A percentile compares a stretch with the other conserved stretches of the same genome.
Evolutionary conservation across 1,139 yeast genomes (phyloP).

Genomic region (Williopsis jadinii): DNA sequence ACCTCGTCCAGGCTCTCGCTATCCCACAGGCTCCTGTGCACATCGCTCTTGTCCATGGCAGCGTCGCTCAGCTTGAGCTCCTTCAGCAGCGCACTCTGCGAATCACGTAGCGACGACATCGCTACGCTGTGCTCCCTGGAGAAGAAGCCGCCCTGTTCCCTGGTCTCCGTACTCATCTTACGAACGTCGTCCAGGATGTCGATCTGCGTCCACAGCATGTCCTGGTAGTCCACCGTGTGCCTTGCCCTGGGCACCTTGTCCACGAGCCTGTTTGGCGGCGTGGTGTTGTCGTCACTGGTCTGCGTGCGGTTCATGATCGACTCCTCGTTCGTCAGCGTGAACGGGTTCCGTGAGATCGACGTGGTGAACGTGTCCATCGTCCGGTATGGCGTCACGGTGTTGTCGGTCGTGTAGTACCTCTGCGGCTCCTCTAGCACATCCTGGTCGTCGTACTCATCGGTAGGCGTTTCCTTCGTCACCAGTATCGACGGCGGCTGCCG

Average conservation of each 20-base stretch:
- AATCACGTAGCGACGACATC: slow-evolving; percentile 45
- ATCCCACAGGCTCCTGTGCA: slow-evolving; percentile 27
- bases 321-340: slow-evolving; percentile 3
- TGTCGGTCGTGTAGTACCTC: not conserved
- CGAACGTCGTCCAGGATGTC: slow-evolving; percentile 81
- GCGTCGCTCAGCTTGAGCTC: slow-evolving; percentile 5
- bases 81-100: slow-evolving; percentile 40
- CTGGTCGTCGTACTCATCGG: not conserved
- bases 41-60: slow-evolving; percentile 8
- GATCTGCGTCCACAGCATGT: slow-evolving; percentile 80
- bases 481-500: no score
- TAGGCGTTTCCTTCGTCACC: no score
- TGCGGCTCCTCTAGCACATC: not conserved
- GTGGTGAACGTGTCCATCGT: not conserved
- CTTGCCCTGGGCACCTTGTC: slow-evolving; percentile 42
- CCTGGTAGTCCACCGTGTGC: slow-evolving; percentile 56
- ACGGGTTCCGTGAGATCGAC: not conserved
- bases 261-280: slow-evolving; percentile 4
- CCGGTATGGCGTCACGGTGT: slow-evolving; percentile 5
- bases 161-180: slow-evolving; percentile 51
- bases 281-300: not conserved
- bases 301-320: slow-evolving; percentile 4
- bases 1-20: slow-evolving; percentile 25
- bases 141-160: slow-evolving; percentile 48
- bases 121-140: slow-evolving; percentile 53